These are phyloP conservation scores for Parathielavia hyrcaniae DNA, from an alignment of 495 filamentous ascomycete genomes.

Conservation along the genomic window DNA sequence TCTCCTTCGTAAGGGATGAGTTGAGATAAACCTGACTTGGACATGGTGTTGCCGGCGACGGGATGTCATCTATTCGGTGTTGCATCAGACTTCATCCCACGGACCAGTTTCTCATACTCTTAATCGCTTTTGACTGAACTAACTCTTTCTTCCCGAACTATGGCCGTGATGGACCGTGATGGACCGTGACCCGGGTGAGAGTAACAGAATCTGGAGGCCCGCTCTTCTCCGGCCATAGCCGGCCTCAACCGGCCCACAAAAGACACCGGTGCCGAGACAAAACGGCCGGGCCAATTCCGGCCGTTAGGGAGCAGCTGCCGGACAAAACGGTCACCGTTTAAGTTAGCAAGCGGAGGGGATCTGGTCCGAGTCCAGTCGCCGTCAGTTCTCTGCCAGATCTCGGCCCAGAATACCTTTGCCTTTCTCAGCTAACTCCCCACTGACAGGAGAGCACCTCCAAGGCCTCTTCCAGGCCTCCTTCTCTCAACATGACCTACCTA, in stretches of 20 bases:
- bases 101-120: not conserved
- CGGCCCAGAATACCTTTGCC: too few species aligned
- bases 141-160: not conserved
- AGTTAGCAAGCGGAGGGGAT: not conserved
- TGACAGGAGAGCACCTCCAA: too few species aligned
- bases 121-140: not conserved
- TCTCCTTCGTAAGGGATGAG: too few species aligned
- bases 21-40: not conserved
- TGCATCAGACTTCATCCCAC: too few species aligned
- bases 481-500: too few species aligned
- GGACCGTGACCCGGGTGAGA: too few species aligned
- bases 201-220: constrained; percentile 27
- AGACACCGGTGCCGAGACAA: not conserved
- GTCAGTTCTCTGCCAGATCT: too few species aligned
- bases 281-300: constrained; percentile 34
- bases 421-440: too few species aligned
- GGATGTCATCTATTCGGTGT: not conserved
- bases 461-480: too few species aligned
- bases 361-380: too few species aligned
- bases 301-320: constrained; percentile 18
- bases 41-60: not conserved
- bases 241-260: constrained; percentile 30
- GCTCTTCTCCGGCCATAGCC: constrained; percentile 33
- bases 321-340: constrained; percentile 17
- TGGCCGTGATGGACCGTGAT: not conserved